Percentiles rank a stretch among this genome's conserved stretches.
Conservation (phyloP, 2,329 filamentous ascomycete genomes). For the Juglanconis sp. region DNA sequence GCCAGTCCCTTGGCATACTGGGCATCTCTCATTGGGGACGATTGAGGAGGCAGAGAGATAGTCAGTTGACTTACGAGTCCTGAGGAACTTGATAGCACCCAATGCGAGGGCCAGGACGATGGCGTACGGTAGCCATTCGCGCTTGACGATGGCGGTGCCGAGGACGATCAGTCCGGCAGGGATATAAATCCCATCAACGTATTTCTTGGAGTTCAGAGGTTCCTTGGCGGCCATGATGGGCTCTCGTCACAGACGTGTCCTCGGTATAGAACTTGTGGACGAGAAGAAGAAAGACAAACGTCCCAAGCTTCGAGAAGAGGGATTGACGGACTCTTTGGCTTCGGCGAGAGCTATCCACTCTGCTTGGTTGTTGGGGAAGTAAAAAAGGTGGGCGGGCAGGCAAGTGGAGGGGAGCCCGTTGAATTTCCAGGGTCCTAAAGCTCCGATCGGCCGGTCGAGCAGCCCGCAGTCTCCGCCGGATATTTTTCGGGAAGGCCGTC, state of each 20-base stretch:
- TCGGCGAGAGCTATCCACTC: not conserved
- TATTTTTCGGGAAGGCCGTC: no score
- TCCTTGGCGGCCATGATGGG: conserved; percentile 18
- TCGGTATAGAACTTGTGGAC: not conserved
- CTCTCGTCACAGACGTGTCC: not conserved
- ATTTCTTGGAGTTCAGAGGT: conserved; percentile 48
- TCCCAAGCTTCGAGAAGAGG: not conserved
- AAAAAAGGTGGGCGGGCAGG: not conserved
- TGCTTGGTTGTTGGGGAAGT: not conserved
- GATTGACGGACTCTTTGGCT: not conserved
- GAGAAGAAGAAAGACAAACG: not conserved
- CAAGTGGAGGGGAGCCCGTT: not conserved
- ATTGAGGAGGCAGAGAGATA: not conserved
- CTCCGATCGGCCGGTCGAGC: no score
- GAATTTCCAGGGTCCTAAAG: not conserved
- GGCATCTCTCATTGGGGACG: not conserved
- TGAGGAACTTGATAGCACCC: conserved; percentile 68
- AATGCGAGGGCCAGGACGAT: conserved; percentile 63
- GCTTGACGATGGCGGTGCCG: conserved; percentile 74
- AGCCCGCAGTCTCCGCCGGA: no score
- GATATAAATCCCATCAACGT: conserved; percentile 78
- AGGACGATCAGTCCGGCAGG: conserved; percentile 76
- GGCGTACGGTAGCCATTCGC: conserved; percentile 72
- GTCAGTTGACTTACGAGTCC: conserved; percentile 56
- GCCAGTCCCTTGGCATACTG: not conserved